Conservation (phyloP, 192 early-diverging fungal genomes). For the Nowakowskiella sp. region DNA sequence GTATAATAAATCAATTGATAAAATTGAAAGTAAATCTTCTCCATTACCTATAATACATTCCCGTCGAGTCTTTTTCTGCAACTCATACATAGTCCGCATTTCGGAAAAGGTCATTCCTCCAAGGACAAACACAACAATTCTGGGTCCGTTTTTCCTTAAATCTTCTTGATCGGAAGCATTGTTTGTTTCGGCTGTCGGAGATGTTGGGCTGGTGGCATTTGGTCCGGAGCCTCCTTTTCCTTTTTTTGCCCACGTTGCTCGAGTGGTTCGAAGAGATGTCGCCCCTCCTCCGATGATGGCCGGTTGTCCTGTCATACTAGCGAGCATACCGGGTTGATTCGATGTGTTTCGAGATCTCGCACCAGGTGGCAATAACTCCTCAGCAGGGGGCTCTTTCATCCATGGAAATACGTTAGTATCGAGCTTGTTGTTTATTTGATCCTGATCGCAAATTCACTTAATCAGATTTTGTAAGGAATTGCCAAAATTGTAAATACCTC, state of each 20-base stretch:
- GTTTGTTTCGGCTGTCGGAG: neutral
- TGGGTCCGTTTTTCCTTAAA: slow-evolving; percentile 42
- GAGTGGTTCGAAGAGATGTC: slow-evolving; percentile 35
- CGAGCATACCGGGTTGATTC: too few relatives aligned
- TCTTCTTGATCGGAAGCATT: slow-evolving; percentile 23
- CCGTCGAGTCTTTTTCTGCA: slow-evolving; percentile 48
- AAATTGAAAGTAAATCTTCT: slow-evolving; percentile 6
- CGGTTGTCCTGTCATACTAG: too few relatives aligned
- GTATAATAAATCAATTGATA: slow-evolving; percentile 2
- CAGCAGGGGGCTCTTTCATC: slow-evolving; percentile 44
- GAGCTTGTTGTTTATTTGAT: slow-evolving; percentile 33
- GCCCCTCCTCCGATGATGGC: slow-evolving; percentile 16
- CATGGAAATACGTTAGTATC: slow-evolving; percentile 59
- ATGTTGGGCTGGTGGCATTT: slow-evolving; percentile 2
- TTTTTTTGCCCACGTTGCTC: slow-evolving; percentile 36
- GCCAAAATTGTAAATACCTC: slow-evolving; percentile 54
- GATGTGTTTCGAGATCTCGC: slow-evolving; percentile 9
- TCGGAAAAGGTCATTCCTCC: slow-evolving; percentile 77
- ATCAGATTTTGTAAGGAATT: slow-evolving; percentile 43
- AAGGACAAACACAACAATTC: slow-evolving; percentile 68
- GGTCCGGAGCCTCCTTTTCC: slow-evolving; percentile 4
- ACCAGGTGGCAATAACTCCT: slow-evolving; percentile 18
- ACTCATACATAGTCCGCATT: slow-evolving; percentile 60
- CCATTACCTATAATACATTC: slow-evolving; percentile 64
- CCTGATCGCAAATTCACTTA: slow-evolving; percentile 18